phyloP scores from a whole-genome alignment of 495 filamentous ascomycete species.

The Viridothelium virens region DNA sequence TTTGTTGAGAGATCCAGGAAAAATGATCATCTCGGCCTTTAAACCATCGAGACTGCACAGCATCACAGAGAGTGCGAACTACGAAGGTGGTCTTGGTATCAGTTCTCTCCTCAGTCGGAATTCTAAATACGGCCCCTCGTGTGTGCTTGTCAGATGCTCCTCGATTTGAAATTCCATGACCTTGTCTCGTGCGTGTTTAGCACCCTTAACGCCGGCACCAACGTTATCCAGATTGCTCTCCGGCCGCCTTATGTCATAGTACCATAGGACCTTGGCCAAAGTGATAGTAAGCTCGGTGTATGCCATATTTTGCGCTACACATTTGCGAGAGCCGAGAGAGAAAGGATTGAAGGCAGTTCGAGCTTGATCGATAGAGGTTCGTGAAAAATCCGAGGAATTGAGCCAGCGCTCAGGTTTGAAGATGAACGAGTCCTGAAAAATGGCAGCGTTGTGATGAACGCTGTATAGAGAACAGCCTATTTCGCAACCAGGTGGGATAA shows the following conservation, averaged over 20 bases:
- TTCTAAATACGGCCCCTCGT: neutral
- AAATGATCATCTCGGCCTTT: too few species aligned
- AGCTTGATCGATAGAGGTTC: neutral
- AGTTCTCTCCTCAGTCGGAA: too few species aligned
- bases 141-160: neutral
- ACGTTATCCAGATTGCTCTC: slow-evolving; percentile 11
- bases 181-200: neutral
- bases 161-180: neutral
- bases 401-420: slow-evolving; percentile 22
- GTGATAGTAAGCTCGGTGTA: slow-evolving; percentile 27
- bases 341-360: slow-evolving; percentile 29
- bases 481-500: slow-evolving; percentile 24
- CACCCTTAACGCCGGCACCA: neutral
- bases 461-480: slow-evolving; percentile 23
- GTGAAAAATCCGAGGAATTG: neutral
- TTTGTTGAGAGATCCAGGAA: too few species aligned
- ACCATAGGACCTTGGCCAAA: slow-evolving; percentile 24
- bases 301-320: slow-evolving; percentile 29
- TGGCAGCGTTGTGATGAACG: slow-evolving; percentile 25
- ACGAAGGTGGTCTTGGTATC: too few species aligned
- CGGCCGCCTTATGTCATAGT: slow-evolving; percentile 24
- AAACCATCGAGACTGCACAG: too few species aligned
- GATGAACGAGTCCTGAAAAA: slow-evolving; percentile 18
- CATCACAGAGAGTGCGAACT: too few species aligned
- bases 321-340: slow-evolving; percentile 27